Evolutionary conservation across 139 green algal genomes (phyloP), one percentile per base, ranked within the genome.

Genomic region (Chlorella vulgaris): DNA sequence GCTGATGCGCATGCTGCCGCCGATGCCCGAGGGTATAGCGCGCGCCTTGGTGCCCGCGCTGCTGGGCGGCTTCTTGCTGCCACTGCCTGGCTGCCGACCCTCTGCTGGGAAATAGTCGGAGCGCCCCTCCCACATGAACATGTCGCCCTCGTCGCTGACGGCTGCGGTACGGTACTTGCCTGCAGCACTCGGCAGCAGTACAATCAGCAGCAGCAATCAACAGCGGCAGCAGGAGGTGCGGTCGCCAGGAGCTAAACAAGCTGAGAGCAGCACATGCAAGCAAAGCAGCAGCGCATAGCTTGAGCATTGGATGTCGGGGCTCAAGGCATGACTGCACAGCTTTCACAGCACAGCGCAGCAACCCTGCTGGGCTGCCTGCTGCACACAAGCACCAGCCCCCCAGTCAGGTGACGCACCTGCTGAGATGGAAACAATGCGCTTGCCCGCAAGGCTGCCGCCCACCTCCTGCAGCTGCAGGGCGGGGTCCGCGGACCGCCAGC

Each of bases 371-470:
- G 47, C 47, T 10, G n/a, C n/a, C n/a, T n/a, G n/a, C n/a, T n/a
- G n/a, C n/a, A n/a, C n/a, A n/a, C n/a, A n/a, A n/a, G n/a, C n/a
- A n/a, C n/a, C 2, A 93, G n/a, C n/a, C n/a, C n/a, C n/a, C n/a
- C n/a, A n/a, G n/a, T n/a, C n/a, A n/a, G n/a, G n/a, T n/a, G n/a
- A 92, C 88, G 96, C 97, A 80, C 91, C 93, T 39, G 96, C 90
- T 50, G 78, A 38, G 7, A 92, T 70, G 28, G 80, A 43, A 42
- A 96, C 91, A 13, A 87, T 87, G 4, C 67, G 82, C 58, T 91
- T 87, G 4, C 91, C 93, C 42, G 88, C 86, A 53, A 97, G 86
- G 2, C 84, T n/a, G 1, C 91, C 92, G 28, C 50, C 69, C 39
- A 97, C 92, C 75, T 97, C 91, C 69, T 90, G 80, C 65, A 86